A percentile compares a stretch with the other conserved stretches of the same genome.
Evolutionary conservation across 2,329 filamentous ascomycete genomes (phyloP).

Genomic region (Sporothrix luriei): DNA sequence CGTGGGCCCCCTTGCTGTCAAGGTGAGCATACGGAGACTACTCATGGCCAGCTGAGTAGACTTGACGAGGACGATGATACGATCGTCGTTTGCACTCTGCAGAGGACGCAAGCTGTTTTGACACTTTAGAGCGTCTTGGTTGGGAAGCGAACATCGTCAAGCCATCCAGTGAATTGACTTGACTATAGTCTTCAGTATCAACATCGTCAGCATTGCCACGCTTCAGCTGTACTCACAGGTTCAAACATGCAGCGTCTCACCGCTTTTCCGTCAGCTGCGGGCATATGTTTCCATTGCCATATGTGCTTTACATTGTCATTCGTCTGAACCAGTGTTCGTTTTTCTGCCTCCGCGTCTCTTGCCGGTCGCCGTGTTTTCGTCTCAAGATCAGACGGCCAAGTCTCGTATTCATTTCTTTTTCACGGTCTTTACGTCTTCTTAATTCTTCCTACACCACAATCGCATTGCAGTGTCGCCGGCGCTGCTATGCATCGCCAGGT

Average conservation of each 20-base stretch:
- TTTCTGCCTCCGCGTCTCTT: slow-evolving; percentile 8
- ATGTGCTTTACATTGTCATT: neutral
- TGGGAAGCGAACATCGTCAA: neutral
- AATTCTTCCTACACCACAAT: neutral
- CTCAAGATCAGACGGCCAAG: slow-evolving; percentile 14
- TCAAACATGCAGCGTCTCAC: neutral
- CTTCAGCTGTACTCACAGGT: neutral
- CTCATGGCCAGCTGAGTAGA: neutral
- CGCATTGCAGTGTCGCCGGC: neutral
- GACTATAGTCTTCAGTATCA: too few relatives aligned
- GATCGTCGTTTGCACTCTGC: too few relatives aligned
- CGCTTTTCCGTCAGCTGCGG: neutral
- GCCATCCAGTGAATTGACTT: neutral
- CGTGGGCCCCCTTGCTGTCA: neutral
- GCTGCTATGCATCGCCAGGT: neutral
- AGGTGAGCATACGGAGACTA: neutral
- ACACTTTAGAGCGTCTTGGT: too few relatives aligned
- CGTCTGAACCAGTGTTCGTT: neutral
- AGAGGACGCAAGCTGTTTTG: too few relatives aligned
- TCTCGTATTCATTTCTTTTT: slow-evolving; percentile 9
- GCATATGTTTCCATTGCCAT: neutral
- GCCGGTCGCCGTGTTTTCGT: neutral
- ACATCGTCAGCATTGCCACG: neutral
- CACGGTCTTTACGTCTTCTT: neutral
- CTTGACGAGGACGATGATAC: too few relatives aligned